A percentile compares a stretch with the other conserved stretches of the same genome.
Conservation (phyloP, 2,329 filamentous ascomycete species). For the Microdochium nivale region DNA sequence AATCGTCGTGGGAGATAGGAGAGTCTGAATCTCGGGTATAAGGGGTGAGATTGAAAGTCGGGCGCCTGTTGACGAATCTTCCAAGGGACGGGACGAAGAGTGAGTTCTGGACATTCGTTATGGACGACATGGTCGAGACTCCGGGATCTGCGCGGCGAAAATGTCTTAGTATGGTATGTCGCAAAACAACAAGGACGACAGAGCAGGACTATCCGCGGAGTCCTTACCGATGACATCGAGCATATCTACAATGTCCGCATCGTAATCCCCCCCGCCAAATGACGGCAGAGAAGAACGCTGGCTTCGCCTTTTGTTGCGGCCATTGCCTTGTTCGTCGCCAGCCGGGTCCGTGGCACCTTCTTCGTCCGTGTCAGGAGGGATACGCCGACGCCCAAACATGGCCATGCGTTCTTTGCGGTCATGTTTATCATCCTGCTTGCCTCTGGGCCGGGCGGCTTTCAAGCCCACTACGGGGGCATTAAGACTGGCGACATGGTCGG, state of each 20-base stretch:
- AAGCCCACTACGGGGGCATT: neutral
- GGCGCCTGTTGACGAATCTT: conserved; percentile 63
- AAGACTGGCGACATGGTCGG: neutral
- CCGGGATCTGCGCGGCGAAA: conserved; percentile 57
- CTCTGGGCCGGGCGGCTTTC: neutral
- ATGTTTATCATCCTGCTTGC: neutral
- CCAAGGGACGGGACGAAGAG: conserved; percentile 78
- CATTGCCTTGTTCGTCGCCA: neutral
- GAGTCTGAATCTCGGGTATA: conserved; percentile 5
- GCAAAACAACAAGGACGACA: neutral
- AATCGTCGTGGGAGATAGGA: neutral
- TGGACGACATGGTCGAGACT: conserved; percentile 70
- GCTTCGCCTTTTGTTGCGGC: neutral
- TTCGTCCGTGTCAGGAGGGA: neutral
- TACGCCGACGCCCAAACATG: neutral
- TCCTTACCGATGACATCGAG: conserved; percentile 54
- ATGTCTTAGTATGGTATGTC: neutral
- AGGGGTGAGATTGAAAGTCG: conserved; percentile 64
- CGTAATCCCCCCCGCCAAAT: conserved; percentile 34
- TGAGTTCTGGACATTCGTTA: conserved; percentile 86
- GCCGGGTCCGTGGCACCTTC: neutral
- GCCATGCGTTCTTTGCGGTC: neutral
- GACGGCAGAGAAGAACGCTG: neutral
- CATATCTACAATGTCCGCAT: conserved; percentile 52
- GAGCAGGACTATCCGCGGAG: neutral